Base-by-base conservation (phyloP, 164 flowering plant species). In the Taxillus chinensis region DNA sequence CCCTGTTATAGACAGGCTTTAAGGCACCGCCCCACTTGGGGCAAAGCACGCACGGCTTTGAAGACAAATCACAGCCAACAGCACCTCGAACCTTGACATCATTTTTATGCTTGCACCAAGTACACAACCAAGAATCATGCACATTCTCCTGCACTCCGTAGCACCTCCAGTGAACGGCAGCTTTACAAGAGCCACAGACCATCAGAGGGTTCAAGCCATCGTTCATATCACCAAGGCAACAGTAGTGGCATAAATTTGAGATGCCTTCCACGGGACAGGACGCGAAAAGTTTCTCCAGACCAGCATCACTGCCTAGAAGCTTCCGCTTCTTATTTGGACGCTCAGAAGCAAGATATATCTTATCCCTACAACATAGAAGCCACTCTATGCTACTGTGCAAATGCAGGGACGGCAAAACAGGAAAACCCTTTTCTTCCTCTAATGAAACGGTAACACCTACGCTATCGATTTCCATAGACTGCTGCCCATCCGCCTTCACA, bases 311-410 rank as follows among this genome's bases (percentile, higher is more conserved):
- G 40, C 92, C 96, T 64, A 87, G 68, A 55, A 86, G 85, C 80
- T 83, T 91, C 68, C 95, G 67, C 64, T 95, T 95, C 81, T 91
- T 95, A 0, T 86, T 75, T 39, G 97, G 96, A 0, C 97, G 80
- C 62, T 92, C 90, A 1, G 96, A 74, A 8, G 90, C 72, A 39
- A 86, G 69, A 9, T 80, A 68, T 59, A 79, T 57, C 82, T 81
- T 95, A 64, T 75, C 78, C 75, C 78, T 86, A 50, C 69, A 78
- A 45, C 96, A 88, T 76, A 89, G 78, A 52, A 91, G 75, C 96
- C 92, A 89, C 66, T 80, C 86, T 49, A 89, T 57, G 41, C 82
- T 77, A 56, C 64, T 50, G 61, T 69, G 62, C 8, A 61, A 64
- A 27, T 67, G 75, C 8, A 67, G 55, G 40, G 70, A 60, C 38